These are phyloP conservation scores for Parietaria judaica DNA, from an alignment of 306 rosid species.

Conservation along the genomic window DNA sequence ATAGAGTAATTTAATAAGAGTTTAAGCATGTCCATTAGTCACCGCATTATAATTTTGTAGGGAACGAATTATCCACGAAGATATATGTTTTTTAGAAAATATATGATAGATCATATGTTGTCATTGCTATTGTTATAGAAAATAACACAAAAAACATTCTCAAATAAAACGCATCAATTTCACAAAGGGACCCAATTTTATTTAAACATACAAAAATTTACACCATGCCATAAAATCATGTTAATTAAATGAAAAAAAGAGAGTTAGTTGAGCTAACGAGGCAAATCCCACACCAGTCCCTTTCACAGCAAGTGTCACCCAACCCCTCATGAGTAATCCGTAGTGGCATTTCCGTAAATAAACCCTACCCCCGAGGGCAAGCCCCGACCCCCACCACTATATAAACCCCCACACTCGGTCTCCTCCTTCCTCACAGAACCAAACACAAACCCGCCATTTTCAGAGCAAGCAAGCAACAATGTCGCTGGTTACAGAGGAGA, in stretches of 20 bases:
- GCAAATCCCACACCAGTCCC: background rate
- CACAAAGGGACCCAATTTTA: too few species aligned
- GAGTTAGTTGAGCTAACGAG: slow-evolving; percentile 7
- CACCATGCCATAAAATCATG: too few species aligned
- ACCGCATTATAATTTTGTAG: too few species aligned
- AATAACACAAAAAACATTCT: too few species aligned
- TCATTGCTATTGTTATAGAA: too few species aligned
- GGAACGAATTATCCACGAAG: too few species aligned
- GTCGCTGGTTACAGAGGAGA: slow-evolving; percentile 47
- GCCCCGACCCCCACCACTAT: slow-evolving; percentile 19
- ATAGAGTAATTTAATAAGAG: too few species aligned
- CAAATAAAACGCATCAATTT: too few species aligned
- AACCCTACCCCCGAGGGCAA: slow-evolving; percentile 26
- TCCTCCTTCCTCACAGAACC: background rate
- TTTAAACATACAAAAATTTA: too few species aligned
- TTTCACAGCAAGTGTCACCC: slow-evolving; percentile 21
- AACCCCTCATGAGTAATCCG: background rate
- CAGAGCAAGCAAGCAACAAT: slow-evolving; percentile 14
- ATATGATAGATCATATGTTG: too few species aligned
- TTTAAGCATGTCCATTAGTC: too few species aligned
- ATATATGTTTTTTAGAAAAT: too few species aligned
- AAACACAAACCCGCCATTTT: background rate
- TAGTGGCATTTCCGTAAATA: slow-evolving; percentile 28
- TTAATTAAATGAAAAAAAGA: background rate
- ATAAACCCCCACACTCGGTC: slow-evolving; percentile 17